Evolutionary conservation across 441 rosid species (phyloP), one percentile per base, ranked within the genome.

Genomic region (Arabidopsis hybrid): DNA sequence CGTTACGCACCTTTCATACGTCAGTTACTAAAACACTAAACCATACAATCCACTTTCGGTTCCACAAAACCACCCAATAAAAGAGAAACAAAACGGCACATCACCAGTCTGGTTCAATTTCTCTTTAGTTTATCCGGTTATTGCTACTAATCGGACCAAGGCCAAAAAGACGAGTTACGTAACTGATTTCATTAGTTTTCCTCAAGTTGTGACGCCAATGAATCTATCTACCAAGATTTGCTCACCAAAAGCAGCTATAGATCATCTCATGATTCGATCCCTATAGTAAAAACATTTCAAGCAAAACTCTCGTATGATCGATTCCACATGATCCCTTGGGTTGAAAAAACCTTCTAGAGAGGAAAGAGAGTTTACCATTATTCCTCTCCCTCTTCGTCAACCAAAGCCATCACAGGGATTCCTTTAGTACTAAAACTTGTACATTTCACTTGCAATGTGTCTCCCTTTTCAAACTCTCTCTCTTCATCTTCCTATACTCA

Each of bases 341-440:
- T 34, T 34, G 0, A 26, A 52, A 26, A 52, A 68, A 7, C 26
- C 34, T 53, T 57, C 2, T 32, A 34, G 5, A 51, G 45, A 56
- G 46, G 65, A 58, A 35, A 42, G 38, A 14, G 14, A 6, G 38
- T 43, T 65, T 52, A 60, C 65, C 79, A 29, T 18, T 60, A 71
- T 13, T 60, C 53, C 2, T 60, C 29, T 26, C 29, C 59, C 34
- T 85, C 85, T 36, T 87, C 83, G 40, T 87, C 79, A 59, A 80
- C 86, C 81, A 86, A 78, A 58, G 90, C 83, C 91, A 92, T 55
- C 26, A 89, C 84, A 12, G 99, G 95, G 76, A 91, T 73, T 58
- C 97, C 98, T 82, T 92, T 91, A 73, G 81, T 69, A 9, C 87
- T 84, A 81, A 92, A 95, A 82, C 93, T 88, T 32, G 88, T 81